Evolutionary conservation across 208 protist genomes (phyloP), one percentile per base, ranked within the genome.

Genomic region (Leishmania tropica): DNA sequence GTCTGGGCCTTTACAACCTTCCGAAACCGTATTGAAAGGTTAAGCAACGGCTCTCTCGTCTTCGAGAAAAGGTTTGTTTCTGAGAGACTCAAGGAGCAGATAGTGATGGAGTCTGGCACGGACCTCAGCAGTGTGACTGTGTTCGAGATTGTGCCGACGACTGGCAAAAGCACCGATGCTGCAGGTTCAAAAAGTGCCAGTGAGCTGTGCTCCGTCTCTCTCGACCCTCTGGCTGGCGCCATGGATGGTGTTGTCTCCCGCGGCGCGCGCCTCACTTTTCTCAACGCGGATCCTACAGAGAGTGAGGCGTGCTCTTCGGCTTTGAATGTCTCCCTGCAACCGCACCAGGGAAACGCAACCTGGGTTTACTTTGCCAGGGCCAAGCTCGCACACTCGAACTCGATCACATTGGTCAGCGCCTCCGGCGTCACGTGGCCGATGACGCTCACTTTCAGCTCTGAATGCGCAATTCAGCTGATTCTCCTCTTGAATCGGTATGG

Each of bases 21-120:
- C 56, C 68, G 62, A 4, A 64, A 78, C 21, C 56, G 53, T 8
- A 70, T 85, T 13, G 31, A 72, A 2, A 76, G 76, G 19, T 37
- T 81, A 1, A 88, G 84, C 54, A 83, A 60, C 6, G 81, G 68
- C 8, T 62, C 64, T 35, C 80, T 95, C 28, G 24, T n/a, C n/a
- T 60, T 94, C 75, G 60, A 24, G 21, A 81, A 85, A 47, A 47
- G 48, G 35, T 19, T 11, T n/a, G 17, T 37, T 67, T 42, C 90
- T 17, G 45, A 78, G 28, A 3, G 13, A 21, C 45, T 47, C 3
- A 31, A 78, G 24, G 48, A 84, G 48, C 48, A 60, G 6, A 28
- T 95, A n/a, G 70, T 90, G 8, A 68, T 75, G 10, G 89, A 93
- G 62, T 68, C 87, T 31, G 91, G 89, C 6, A 80, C 87, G 48